Conservation (phyloP, 129 eudicot genomes). For the Flaveria brownii region DNA sequence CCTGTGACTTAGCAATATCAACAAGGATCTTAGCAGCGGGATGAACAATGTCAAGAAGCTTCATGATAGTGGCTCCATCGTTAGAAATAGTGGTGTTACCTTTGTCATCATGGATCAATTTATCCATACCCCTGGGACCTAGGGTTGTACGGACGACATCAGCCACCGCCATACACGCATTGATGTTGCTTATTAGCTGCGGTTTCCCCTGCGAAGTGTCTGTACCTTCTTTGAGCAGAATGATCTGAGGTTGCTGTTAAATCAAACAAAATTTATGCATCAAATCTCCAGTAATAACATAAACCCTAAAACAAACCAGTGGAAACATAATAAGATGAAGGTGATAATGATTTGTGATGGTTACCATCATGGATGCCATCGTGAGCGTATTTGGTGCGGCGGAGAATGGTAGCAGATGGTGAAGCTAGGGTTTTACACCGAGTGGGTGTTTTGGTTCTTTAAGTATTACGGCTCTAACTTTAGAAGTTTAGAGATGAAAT, state of each 20-base stretch:
- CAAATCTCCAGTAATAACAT: not conserved
- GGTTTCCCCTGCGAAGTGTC: slow-evolving; percentile 97
- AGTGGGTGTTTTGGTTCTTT: too few species aligned
- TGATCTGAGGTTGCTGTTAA: slow-evolving; percentile 96
- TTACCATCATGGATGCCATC: slow-evolving; percentile 47
- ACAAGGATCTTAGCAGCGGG: slow-evolving; percentile 99
- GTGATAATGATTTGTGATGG: not conserved
- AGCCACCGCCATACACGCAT: slow-evolving; percentile 88
- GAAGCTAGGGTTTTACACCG: slow-evolving; percentile 15
- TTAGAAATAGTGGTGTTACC: slow-evolving; percentile 96
- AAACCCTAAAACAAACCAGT: not conserved
- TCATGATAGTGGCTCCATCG: slow-evolving; percentile 99
- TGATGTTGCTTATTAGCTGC: slow-evolving; percentile 88
- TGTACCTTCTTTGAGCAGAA: slow-evolving; percentile 92
- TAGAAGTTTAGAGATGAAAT: too few species aligned
- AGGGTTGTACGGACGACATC: slow-evolving; percentile 96
- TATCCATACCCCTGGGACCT: slow-evolving; percentile 99
- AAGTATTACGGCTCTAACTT: too few species aligned
- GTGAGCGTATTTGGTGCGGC: slow-evolving; percentile 26
- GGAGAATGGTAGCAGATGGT: slow-evolving; percentile 21
- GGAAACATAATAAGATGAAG: not conserved
- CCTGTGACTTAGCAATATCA: slow-evolving; percentile 95
- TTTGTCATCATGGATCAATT: slow-evolving; percentile 90
- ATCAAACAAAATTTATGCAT: not conserved
- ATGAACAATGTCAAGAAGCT: slow-evolving; percentile 91